These are phyloP conservation scores for Blumeriella jaapii DNA, from an alignment of 2,329 filamentous ascomycete species.

Conservation along the genomic window DNA sequence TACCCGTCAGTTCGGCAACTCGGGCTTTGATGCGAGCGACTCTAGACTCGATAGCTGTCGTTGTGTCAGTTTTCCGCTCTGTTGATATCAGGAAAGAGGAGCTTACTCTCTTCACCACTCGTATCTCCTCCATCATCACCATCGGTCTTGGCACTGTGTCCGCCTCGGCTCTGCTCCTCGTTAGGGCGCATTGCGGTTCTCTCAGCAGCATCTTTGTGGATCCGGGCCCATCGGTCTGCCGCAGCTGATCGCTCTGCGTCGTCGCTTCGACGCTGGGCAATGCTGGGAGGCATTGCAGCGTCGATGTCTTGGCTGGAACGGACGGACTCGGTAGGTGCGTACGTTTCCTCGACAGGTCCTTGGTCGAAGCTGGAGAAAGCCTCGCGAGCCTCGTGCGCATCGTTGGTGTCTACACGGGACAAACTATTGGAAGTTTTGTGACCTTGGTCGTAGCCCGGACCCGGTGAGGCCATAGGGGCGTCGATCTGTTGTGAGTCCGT, in stretches of 20 bases:
- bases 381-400: slow-evolving; percentile 45
- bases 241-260: slow-evolving; percentile 30
- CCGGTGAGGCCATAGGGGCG: slow-evolving; percentile 23
- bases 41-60: slow-evolving; percentile 82
- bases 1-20: slow-evolving; percentile 84
- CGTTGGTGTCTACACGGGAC: slow-evolving; percentile 48
- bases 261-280: slow-evolving; percentile 18
- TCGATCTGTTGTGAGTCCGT: slow-evolving; percentile 18
- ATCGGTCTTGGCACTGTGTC: slow-evolving; percentile 45
- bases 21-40: slow-evolving; percentile 96
- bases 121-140: slow-evolving; percentile 77
- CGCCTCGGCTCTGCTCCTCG: slow-evolving; percentile 48
- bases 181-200: slow-evolving; percentile 54
- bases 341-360: slow-evolving; percentile 76
- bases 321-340: slow-evolving; percentile 48
- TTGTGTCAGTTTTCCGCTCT: slow-evolving; percentile 6
- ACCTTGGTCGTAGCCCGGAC: slow-evolving; percentile 27
- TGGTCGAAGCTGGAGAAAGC: slow-evolving; percentile 69
- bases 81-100: not conserved
- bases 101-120: slow-evolving; percentile 87
- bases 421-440: slow-evolving; percentile 37
- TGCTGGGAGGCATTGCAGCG: slow-evolving; percentile 17
- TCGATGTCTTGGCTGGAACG: slow-evolving; percentile 33
- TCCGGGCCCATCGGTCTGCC: slow-evolving; percentile 88
- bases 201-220: slow-evolving; percentile 86